Base-by-base conservation (phyloP, 495 filamentous ascomycete genomes). In the Peziza echinospora region DNA sequence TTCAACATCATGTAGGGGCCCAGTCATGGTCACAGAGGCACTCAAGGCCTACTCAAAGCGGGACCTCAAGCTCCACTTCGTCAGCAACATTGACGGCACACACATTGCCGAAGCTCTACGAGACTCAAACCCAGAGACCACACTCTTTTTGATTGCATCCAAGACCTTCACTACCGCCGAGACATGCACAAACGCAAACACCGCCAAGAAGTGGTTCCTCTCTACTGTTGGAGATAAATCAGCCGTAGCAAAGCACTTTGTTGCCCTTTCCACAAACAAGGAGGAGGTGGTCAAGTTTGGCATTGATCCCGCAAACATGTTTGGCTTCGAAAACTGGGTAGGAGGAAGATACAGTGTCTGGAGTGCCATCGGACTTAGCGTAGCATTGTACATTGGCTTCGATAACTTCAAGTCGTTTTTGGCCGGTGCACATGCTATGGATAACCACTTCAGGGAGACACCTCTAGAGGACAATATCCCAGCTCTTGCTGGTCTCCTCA, bases 141-240 rank as follows among this genome's bases (percentile, higher is more conserved):
- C 87, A 24, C 76, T 97, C 46, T 97, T 96, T 78, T 70, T 96
- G 53, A 73, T 97, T 58, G 89, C 89, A 43, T 94, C 87, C 63
- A 97, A 97, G 76, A 97, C 89, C 47, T 97, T 97, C 70, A 97
- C 89, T 48, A 97, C 89, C 5, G 89, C 89, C 43, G 89, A 97
- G 72, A 97, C 89, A 42, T 78, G 68, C 28, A 94, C 89, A 45
- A 97, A 97, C 63, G 91, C 89, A 61, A 93, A 91, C 70, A 80
- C 81, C 34, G 89, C 89, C 26, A 97, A 97, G 76, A n/a, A n/a
- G n/a, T n/a, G n/a, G n/a, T n/a, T n/a, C n/a, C n/a, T n/a, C n/a
- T n/a, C n/a, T n/a, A n/a, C n/a, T n/a, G n/a, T n/a, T n/a, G n/a
- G n/a, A n/a, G n/a, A n/a, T n/a, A n/a, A n/a, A n/a, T n/a, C n/a